A percentile compares a stretch with the other conserved stretches of the same genome.
These are phyloP conservation scores for Quambalaria eucalypti DNA, from an alignment of 1,284 basidiomycete genomes.

Conservation along the genomic window DNA sequence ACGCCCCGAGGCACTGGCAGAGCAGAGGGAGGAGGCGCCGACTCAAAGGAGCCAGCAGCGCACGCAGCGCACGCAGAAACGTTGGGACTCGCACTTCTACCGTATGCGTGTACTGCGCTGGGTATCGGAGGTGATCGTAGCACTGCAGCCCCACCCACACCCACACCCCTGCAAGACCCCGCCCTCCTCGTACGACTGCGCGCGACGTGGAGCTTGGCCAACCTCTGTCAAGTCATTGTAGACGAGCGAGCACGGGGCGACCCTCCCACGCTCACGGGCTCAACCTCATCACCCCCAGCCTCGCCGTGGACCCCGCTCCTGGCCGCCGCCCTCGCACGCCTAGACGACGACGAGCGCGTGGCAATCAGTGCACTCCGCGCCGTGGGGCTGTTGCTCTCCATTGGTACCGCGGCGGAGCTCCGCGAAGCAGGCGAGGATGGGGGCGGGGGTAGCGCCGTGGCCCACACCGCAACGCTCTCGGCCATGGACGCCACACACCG, in stretches of 20 bases:
- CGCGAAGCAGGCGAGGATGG: not conserved
- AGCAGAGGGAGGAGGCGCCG: too few relatives aligned
- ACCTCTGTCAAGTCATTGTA: not conserved
- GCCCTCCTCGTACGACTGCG: not conserved
- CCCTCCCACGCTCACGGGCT: not conserved
- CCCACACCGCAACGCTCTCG: too few relatives aligned
- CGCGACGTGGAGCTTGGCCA: not conserved
- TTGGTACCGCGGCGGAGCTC: not conserved
- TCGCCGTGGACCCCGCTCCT: not conserved
- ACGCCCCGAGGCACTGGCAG: too few relatives aligned
- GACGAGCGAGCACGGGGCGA: not conserved
- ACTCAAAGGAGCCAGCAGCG: too few relatives aligned
- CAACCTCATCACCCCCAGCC: not conserved
- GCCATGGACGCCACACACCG: too few relatives aligned
- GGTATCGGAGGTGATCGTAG: too few relatives aligned
- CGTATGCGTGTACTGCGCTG: not conserved
- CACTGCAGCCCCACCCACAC: too few relatives aligned
- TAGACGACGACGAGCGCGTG: not conserved
- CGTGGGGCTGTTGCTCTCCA: not conserved
- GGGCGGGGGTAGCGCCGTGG: too few relatives aligned
- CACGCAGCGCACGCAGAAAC: too few relatives aligned
- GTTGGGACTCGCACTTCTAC: too few relatives aligned
- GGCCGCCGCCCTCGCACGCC: not conserved
- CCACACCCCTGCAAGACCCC: not conserved
- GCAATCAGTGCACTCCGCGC: not conserved